Base-by-base conservation (phyloP, 768 basidiomycete species). In the Psilocybe cyanescens region DNA sequence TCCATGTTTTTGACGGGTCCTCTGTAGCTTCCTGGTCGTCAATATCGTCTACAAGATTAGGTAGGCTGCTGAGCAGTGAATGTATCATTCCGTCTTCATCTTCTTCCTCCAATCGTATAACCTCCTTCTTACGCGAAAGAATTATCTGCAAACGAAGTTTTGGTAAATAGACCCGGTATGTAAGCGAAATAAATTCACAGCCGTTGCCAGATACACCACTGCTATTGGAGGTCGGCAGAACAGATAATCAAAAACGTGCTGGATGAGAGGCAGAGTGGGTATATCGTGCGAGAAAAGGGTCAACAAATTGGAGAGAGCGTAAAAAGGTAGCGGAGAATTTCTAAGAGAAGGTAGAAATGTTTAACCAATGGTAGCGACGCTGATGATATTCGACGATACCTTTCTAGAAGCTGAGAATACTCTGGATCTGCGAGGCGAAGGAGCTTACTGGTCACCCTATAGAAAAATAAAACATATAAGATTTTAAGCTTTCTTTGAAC, bases 241-340 rank as follows among this genome's bases (percentile, higher is more conserved):
- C 8, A 97, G 75, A 70, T 88, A 98, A 74, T 98, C 95, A 73
- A 97, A 98, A 50, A 95, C 86, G 64, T 95, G 90, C 71, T 97
- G 95, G 29, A 95, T 91, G 41, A 95, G 86, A 4, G 90, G 84
- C n/a, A 97, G 82, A 2, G 91, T 92, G 7, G 95, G 93, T 59
- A 95, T 83, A 67, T 97, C 95, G 72, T 98, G 95, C 9, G 95
- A 88, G 76, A 98, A 95, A 31, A 97, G 83, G 0, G 95, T 97
- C 35, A 98, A 79, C 33, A 97, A 85, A 75, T 95, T 92, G 3
- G 94, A 92, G 16, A 98, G 83, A 0, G 95, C 92, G 71, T 90
- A 93, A 70, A 94, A 97, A 0, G 95, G 95, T 1, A 96, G 79
- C 0, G 91, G 92, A 0, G 91, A 85, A 29, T 81, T 84, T 55